Conservation (phyloP, 2,329 filamentous ascomycete genomes). For the Aspergillus oerlinghausenensis region DNA sequence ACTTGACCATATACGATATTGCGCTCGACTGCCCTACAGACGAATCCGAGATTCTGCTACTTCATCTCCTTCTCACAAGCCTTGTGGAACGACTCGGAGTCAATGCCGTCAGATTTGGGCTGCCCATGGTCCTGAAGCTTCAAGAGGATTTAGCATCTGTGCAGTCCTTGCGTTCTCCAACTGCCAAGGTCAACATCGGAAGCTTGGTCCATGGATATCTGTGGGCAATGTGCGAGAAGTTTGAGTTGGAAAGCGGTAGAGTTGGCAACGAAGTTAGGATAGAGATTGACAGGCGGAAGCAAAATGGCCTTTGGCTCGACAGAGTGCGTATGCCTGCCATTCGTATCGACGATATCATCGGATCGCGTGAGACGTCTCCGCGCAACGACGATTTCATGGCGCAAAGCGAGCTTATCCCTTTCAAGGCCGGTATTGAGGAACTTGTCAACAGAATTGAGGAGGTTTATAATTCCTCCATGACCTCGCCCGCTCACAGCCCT, state of each 20-base stretch:
- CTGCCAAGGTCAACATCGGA: conserved; percentile 72
- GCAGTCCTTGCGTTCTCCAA: conserved; percentile 38
- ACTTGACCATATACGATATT: conserved; percentile 85
- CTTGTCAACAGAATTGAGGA: conserved; percentile 71
- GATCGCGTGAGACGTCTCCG: conserved; percentile 38
- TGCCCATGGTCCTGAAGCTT: conserved; percentile 84
- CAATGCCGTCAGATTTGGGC: conserved; percentile 70
- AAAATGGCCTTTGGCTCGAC: conserved; percentile 73
- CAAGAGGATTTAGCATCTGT: conserved; percentile 68
- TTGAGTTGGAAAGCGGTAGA: conserved; percentile 67
- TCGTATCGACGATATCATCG: conserved; percentile 57
- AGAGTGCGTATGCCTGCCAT: conserved; percentile 67
- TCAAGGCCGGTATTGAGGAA: conserved; percentile 62
- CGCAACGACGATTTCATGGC: conserved; percentile 39
- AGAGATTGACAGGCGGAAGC: conserved; percentile 71
- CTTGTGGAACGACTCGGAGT: conserved; percentile 75
- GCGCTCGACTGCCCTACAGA: conserved; percentile 68
- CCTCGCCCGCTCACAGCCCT: conserved; percentile 65
- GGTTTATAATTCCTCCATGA: conserved; percentile 60
- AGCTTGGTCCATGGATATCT: conserved; percentile 88
- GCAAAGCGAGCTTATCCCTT: conserved; percentile 59
- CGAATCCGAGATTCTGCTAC: conserved; percentile 68
- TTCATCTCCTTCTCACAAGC: conserved; percentile 71
- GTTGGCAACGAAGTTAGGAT: conserved; percentile 67
- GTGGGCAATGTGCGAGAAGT: conserved; percentile 71